Conservation (phyloP, 2,329 filamentous ascomycete species). For the Penicillium sp. region DNA sequence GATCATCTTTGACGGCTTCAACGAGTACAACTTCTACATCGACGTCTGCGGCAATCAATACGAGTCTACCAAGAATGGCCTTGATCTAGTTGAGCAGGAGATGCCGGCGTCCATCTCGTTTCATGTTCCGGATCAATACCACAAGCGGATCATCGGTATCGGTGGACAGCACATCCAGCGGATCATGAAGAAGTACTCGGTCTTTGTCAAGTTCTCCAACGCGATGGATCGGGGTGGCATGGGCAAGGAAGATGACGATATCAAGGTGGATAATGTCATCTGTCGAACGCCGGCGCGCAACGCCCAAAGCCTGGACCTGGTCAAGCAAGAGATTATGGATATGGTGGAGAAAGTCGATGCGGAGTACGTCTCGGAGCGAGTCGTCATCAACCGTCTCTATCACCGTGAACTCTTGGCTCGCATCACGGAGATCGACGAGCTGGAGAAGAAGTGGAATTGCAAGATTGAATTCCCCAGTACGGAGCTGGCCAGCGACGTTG, state of each 20-base stretch:
- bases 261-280: constrained; percentile 98
- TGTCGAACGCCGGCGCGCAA: constrained; percentile 96
- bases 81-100: constrained; percentile 92
- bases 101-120: constrained; percentile 99
- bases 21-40: constrained; percentile 99
- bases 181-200: constrained; percentile 99
- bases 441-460: constrained; percentile 99
- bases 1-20: constrained; percentile 98
- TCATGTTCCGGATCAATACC: constrained; percentile 97
- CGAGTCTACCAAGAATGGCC: constrained; percentile 86
- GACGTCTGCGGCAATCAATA: constrained; percentile 91
- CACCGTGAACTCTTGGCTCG: constrained; percentile 89
- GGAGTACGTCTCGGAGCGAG: constrained; percentile 90
- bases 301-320: constrained; percentile 89
- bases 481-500: constrained; percentile 91
- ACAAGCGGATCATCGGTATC: constrained; percentile 98
- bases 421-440: constrained; percentile 80
- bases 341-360: constrained; percentile 98
- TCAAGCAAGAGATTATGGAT: constrained; percentile 98
- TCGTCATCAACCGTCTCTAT: constrained; percentile 89
- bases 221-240: constrained; percentile 95
- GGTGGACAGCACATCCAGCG: constrained; percentile 97
- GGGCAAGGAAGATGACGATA: constrained; percentile 93
- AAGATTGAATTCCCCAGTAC: constrained; percentile 98
- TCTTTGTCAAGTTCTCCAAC: constrained; percentile 99